phyloP scores from a whole-genome alignment of 306 rosid genomes.

The Ormosia semicastrata region DNA sequence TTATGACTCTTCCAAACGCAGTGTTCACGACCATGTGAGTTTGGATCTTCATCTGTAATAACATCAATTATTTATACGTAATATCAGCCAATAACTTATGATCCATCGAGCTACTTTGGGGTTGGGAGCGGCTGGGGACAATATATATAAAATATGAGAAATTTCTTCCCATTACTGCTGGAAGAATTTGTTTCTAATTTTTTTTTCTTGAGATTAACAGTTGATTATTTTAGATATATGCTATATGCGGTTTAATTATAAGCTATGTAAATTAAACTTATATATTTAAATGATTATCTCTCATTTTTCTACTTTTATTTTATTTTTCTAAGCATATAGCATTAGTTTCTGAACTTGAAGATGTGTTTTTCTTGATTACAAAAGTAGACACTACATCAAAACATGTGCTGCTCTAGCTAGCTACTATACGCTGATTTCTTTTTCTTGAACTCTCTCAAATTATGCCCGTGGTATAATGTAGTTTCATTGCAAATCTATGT shows the following conservation, averaged over 20 bases:
- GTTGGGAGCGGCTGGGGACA: neutral
- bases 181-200: constrained; percentile 2
- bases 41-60: constrained; percentile 95
- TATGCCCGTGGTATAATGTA: neutral
- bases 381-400: neutral
- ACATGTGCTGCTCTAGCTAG: too few species aligned
- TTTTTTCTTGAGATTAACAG: neutral
- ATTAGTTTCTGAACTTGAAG: neutral
- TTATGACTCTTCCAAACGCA: constrained; percentile 50
- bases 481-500: neutral
- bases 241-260: neutral
- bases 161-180: neutral
- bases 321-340: neutral
- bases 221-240: neutral
- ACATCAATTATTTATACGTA: constrained; percentile 12
- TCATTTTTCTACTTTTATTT: neutral
- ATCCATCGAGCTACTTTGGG: neutral
- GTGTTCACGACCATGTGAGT: constrained; percentile 70
- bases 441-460: neutral
- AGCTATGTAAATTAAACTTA: neutral
- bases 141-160: neutral
- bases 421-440: too few species aligned
- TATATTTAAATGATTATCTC: neutral
- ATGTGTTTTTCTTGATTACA: neutral
- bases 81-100: neutral